These are phyloP conservation scores for Purpureocillium lavendulum DNA, from an alignment of 2,329 filamentous ascomycete species.

Conservation along the genomic window DNA sequence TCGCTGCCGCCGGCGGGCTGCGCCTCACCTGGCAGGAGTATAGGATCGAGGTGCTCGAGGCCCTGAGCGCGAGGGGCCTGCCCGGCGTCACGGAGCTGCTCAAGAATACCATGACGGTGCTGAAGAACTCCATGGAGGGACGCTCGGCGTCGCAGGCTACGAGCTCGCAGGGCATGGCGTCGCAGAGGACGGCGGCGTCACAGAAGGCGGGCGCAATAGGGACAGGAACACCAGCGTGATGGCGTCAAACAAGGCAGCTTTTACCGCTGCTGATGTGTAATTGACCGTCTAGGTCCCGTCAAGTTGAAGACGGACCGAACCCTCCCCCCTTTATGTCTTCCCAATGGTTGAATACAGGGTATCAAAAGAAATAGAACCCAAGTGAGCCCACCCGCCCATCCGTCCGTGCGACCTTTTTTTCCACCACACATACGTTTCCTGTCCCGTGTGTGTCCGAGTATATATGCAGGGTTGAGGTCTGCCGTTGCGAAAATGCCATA, in stretches of 20 bases:
- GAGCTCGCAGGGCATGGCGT: slow-evolving; percentile 9
- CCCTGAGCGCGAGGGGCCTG: slow-evolving; percentile 56
- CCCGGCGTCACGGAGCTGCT: slow-evolving; percentile 62
- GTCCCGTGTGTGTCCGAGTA: neutral
- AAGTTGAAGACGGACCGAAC: slow-evolving; percentile 2
- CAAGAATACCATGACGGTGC: slow-evolving; percentile 72
- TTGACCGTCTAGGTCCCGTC: neutral
- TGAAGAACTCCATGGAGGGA: slow-evolving; percentile 43
- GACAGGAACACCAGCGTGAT: no score
- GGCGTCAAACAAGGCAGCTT: no score
- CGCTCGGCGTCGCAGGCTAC: slow-evolving; percentile 5
- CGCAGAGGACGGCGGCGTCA: no score
- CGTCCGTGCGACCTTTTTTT: no score
- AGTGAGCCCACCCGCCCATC: no score
- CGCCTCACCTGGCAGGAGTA: slow-evolving; percentile 66
- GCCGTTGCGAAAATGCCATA: slow-evolving; percentile 9
- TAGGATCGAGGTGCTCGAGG: slow-evolving; percentile 60
- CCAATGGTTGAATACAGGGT: slow-evolving; percentile 26
- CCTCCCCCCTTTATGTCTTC: neutral
- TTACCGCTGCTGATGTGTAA: no score
- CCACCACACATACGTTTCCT: no score
- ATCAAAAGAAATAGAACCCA: slow-evolving; percentile 16
- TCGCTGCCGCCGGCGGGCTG: slow-evolving; percentile 59
- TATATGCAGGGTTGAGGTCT: slow-evolving; percentile 24
- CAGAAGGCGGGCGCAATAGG: no score